Evolutionary conservation across 2,329 filamentous ascomycete species (phyloP).

Genomic region (Colletotrichum paranaense): DNA sequence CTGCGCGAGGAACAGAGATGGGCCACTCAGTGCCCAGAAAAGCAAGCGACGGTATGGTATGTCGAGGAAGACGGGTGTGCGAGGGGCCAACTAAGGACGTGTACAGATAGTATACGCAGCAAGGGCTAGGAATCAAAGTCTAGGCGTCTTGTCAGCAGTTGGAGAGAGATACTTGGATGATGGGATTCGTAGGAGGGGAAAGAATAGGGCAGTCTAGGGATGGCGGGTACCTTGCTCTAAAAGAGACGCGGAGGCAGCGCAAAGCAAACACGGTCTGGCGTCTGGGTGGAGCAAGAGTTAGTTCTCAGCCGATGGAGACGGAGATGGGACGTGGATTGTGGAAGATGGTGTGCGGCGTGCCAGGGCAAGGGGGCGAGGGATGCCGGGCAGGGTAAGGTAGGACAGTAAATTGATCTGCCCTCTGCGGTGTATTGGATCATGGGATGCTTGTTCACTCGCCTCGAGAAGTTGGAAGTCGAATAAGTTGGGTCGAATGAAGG

Average conservation of each 20-base stretch:
- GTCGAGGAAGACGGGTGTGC: slow-evolving; percentile 4
- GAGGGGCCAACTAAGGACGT: neutral
- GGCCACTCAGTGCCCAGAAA: neutral
- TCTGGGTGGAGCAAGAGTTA: neutral
- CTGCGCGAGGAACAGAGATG: neutral
- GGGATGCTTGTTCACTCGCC: too few species aligned
- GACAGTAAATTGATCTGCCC: neutral
- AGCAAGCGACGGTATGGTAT: neutral
- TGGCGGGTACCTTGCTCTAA: slow-evolving; percentile 24
- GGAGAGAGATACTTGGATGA: slow-evolving; percentile 21
- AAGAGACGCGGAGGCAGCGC: slow-evolving; percentile 4
- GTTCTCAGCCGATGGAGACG: neutral
- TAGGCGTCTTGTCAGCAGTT: slow-evolving; percentile 16
- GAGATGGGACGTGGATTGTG: neutral
- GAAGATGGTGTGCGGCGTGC: neutral
- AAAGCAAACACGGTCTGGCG: slow-evolving; percentile 8
- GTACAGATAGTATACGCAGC: too few species aligned
- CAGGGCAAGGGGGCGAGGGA: slow-evolving; percentile 2
- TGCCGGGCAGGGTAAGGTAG: neutral
- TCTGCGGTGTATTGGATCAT: too few species aligned
- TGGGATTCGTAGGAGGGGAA: neutral
- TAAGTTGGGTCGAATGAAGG: neutral
- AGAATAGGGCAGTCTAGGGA: slow-evolving; percentile 6
- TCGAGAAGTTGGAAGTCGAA: neutral
- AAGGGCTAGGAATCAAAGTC: too few species aligned